phyloP scores from a whole-genome alignment of 1,139 yeast species.

The Pichia sp. region DNA sequence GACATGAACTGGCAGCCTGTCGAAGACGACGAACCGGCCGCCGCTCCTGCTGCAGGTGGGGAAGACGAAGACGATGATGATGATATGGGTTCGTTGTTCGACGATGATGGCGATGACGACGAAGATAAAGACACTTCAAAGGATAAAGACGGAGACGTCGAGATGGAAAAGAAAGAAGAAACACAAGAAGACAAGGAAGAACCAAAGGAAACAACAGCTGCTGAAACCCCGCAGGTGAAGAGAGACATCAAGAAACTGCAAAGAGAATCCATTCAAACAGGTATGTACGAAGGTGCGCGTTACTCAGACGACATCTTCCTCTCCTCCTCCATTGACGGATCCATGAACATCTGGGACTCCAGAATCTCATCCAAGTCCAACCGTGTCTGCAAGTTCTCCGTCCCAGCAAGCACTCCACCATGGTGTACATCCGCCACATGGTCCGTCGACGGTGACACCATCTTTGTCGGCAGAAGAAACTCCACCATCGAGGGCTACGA shows the following conservation, averaged over 20 bases:
- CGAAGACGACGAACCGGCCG: background rate
- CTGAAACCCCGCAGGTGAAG: slow-evolving; percentile 8
- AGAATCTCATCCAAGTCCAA: slow-evolving; percentile 43
- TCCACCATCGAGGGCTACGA: slow-evolving; percentile 86
- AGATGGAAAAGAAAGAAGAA: background rate
- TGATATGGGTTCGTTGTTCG: slow-evolving; percentile 79
- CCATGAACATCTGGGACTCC: slow-evolving; percentile 79
- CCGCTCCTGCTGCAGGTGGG: slow-evolving; percentile 20
- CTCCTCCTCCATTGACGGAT: slow-evolving; percentile 84
- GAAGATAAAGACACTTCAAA: slow-evolving; percentile 29
- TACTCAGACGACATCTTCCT: slow-evolving; percentile 59
- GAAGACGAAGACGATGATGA: slow-evolving; percentile 18
- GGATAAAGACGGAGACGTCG: slow-evolving; percentile 5
- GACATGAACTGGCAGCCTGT: slow-evolving; percentile 29
- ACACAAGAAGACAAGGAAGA: slow-evolving; percentile 11
- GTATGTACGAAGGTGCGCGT: slow-evolving; percentile 19
- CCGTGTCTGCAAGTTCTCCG: slow-evolving; percentile 32
- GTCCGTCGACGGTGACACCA: slow-evolving; percentile 78
- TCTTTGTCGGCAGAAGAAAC: slow-evolving; percentile 88
- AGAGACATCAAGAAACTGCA: slow-evolving; percentile 22
- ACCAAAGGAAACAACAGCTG: background rate
- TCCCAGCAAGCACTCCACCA: slow-evolving; percentile 40
- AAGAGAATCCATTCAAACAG: slow-evolving; percentile 20
- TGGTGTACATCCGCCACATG: slow-evolving; percentile 96
- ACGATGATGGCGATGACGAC: slow-evolving; percentile 68